Base-by-base conservation (phyloP, 2,329 filamentous ascomycete genomes). In the Rhynchosporium agropyri region DNA sequence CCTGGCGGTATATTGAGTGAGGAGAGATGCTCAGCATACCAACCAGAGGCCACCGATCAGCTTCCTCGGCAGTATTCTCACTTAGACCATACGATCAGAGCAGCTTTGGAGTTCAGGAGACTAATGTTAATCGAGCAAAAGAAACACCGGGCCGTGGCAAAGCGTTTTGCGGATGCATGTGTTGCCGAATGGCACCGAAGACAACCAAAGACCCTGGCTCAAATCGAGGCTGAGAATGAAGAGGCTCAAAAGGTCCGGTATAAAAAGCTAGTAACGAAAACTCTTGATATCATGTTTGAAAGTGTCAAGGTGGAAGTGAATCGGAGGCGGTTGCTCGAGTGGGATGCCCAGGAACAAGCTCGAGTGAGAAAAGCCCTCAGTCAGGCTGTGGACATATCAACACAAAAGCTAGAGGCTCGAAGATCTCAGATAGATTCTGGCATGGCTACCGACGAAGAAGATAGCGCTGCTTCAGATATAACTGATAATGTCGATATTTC, bases 11-110 rank as follows among this genome's bases (percentile, higher is more conserved):
- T 92, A 3, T 80, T 97, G 33, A 92, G 89, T 57, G 79, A 82
- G 60, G 85, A 87, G 64, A 81, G 83, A 64, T 94, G 90, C 73
- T 88, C 87, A 2, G 78, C 89, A 29, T 95, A 90, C 69, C 82
- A 87, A 20, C 90, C 90, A 0, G 90, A 95, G 66, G 80, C 86
- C 12, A 82, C 83, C 38, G 79, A 79, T 64, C 87, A 91, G 62
- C 90, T 96, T 70, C 90, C 90, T 0, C 84, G 86, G 0, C 91
- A 95, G 71, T 98, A 91, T 80, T 87, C 89, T n/a, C 92, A 96
- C 69, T 84, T 86, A 72, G 93, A 98, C 72, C 91, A 98, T 73
- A 82, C 98, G 59, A 81, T 90, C 51, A 88, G 88, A 53, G 93
- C 96, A 65, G 88, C 90, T 63, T 74, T 89, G 12, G 89, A 93